Evolutionary conservation across 371 early-diverging fungal species (phyloP).

Genomic region (Lichtheimia ramosa): DNA sequence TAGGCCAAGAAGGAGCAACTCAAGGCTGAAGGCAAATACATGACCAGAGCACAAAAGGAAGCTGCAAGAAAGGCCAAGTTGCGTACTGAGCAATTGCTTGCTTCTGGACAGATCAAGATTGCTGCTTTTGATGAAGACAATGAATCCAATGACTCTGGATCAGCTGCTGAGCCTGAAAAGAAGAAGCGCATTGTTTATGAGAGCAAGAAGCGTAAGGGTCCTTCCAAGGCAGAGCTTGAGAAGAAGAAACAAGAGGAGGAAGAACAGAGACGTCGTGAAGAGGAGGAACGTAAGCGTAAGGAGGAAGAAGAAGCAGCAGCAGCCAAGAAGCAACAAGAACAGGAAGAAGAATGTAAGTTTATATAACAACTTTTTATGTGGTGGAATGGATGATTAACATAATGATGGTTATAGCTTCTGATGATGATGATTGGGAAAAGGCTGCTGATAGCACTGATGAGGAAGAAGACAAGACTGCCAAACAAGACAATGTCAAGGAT

Average conservation of each 20-base stretch:
- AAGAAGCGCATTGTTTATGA: constrained; percentile 51
- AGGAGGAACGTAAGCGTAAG: constrained; percentile 43
- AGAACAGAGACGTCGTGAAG: constrained; percentile 29
- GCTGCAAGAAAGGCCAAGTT: constrained; percentile 74
- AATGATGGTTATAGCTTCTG: constrained; percentile 14
- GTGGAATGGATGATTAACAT: background rate
- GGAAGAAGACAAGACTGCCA: constrained; percentile 27
- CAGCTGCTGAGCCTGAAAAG: constrained; percentile 42
- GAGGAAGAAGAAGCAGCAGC: constrained; percentile 50
- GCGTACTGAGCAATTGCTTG: constrained; percentile 78
- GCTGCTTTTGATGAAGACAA: constrained; percentile 63
- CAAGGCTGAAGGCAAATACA: constrained; percentile 87
- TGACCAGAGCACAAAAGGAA: constrained; percentile 93
- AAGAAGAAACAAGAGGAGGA: constrained; percentile 45
- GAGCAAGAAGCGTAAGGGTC: constrained; percentile 42
- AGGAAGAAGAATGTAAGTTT: constrained; percentile 39
- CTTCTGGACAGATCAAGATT: constrained; percentile 74
- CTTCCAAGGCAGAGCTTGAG: constrained; percentile 41
- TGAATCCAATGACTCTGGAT: background rate
- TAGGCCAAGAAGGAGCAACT: constrained; percentile 86
- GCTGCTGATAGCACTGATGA: constrained; percentile 45
- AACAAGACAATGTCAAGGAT: constrained; percentile 50
- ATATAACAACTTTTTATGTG: background rate
- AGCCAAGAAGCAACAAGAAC: constrained; percentile 34
- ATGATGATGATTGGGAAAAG: constrained; percentile 55